phyloP scores from a whole-genome alignment of 2,329 filamentous ascomycete species.

The Fusarium lyarnte region DNA sequence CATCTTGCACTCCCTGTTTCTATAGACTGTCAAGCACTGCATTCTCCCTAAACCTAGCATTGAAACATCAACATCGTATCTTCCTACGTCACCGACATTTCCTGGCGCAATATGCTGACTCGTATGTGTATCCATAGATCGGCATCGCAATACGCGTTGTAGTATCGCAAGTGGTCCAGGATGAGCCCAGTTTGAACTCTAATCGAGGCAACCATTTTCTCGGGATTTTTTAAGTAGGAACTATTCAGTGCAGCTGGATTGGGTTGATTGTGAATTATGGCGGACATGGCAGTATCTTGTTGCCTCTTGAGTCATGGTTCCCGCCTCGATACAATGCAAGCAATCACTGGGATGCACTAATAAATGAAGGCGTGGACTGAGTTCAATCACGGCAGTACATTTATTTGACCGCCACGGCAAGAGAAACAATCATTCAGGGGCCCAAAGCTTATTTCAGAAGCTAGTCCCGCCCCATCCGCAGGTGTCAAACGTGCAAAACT shows the following conservation, averaged over 20 bases:
- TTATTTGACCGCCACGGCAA: not conserved
- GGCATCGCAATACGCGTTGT: not conserved
- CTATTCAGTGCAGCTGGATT: not conserved
- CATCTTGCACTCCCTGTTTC: too few relatives aligned
- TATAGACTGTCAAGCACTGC: too few relatives aligned
- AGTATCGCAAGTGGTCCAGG: not conserved
- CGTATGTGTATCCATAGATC: not conserved
- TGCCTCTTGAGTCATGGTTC: not conserved
- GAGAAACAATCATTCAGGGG: not conserved
- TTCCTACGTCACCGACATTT: not conserved
- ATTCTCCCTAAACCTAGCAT: too few relatives aligned
- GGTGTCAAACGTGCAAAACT: not conserved
- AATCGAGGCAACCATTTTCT: too few relatives aligned
- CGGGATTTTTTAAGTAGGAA: fast-evolving
- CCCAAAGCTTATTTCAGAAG: not conserved
- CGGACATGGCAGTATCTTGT: not conserved
- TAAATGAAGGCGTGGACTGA: not conserved
- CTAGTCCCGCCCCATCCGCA: not conserved
- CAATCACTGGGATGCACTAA: fast-evolving
- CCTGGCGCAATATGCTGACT: not conserved
- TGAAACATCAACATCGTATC: too few relatives aligned
- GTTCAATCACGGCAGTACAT: too few relatives aligned
- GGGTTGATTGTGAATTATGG: fast-evolving
- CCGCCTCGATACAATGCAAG: fast-evolving
- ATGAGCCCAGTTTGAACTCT: not conserved